Base-by-base conservation (phyloP, 257 asterid genomes). In the Ballota nigra region DNA sequence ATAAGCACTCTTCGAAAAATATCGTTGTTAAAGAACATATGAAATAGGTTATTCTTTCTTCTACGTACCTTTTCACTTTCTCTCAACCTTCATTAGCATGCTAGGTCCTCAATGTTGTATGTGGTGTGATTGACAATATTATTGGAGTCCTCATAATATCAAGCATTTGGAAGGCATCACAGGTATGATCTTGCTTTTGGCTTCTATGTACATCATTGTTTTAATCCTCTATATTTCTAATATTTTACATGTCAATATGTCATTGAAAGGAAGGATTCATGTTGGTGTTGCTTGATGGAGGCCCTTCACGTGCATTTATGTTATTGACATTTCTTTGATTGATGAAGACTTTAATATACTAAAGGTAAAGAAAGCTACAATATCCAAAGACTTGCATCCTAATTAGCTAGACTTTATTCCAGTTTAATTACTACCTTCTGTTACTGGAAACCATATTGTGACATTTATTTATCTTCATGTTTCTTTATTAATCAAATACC, bases 261-360 rank as follows among this genome's bases (percentile, higher is more conserved):
- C 72, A 22, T 74, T 82, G 69, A 70, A 73, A 94, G 98, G 99
- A 94, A 84, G 99, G 97, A 72, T 89, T 85, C 78, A 84, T 83
- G 82, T 88, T 97, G 97, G 86, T 94, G 55, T 81, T 94, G 83
- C 91, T 94, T 19, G 99, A 94, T 78, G 99, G 99, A 72, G 99
- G 99, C 23, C 99, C 99, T 66, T 84, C 93, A 18, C 86, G 99
- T 55, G 91, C 98, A 67, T 91, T 86, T 85, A 86, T 53, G 70
- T n/a, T n/a, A n/a, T 84, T 9, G 99, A 91, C 83, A 73, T 86
- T 73, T 63, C 86, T 61, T 71, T 84, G 89, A 81, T 94, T 79
- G 97, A 88, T 78, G 99, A 94, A 78, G 99, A 94, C 83, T 91
- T 91, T 62, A 78, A 69, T 83, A 80, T 85, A 79, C 78, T 94